Evolutionary conservation across 2,329 filamentous ascomycete genomes (phyloP).

Genomic region (Metarhizium sp.): DNA sequence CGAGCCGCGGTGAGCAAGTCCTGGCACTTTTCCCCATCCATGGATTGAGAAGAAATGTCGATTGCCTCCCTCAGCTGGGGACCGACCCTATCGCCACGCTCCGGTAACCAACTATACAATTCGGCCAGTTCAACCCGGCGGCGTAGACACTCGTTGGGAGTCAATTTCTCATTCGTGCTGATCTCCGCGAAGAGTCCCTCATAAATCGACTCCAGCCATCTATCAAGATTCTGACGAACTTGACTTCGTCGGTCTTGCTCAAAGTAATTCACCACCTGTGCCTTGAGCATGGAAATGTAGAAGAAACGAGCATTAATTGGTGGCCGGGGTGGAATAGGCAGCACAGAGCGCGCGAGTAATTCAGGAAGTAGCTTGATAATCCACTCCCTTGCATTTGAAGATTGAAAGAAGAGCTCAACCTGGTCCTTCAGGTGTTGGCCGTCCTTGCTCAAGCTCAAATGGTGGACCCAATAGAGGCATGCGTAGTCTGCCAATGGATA

Average conservation of each 20-base stretch:
- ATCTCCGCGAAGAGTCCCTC: background rate
- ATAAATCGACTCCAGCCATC: background rate
- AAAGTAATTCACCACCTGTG: background rate
- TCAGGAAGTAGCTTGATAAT: background rate
- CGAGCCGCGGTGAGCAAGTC: background rate
- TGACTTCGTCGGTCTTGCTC: background rate
- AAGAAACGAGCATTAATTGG: background rate
- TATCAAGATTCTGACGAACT: background rate
- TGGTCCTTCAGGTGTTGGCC: background rate
- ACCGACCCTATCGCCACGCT: background rate
- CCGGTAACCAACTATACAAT: background rate
- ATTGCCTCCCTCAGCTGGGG: background rate
- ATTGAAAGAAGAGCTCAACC: background rate
- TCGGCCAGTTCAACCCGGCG: background rate
- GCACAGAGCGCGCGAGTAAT: background rate
- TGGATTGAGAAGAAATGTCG: background rate
- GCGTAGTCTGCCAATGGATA: background rate
- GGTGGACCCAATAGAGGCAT: background rate
- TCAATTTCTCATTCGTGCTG: too few relatives aligned
- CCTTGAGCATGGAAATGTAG: background rate
- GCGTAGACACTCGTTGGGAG: background rate
- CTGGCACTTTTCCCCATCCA: background rate
- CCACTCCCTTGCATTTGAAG: background rate
- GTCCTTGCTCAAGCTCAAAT: background rate
- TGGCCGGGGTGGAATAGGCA: background rate